A percentile compares a stretch with the other conserved stretches of the same genome.
These are phyloP conservation scores for Penicillium desertorum DNA, from an alignment of 495 filamentous ascomycete genomes.

Conservation along the genomic window DNA sequence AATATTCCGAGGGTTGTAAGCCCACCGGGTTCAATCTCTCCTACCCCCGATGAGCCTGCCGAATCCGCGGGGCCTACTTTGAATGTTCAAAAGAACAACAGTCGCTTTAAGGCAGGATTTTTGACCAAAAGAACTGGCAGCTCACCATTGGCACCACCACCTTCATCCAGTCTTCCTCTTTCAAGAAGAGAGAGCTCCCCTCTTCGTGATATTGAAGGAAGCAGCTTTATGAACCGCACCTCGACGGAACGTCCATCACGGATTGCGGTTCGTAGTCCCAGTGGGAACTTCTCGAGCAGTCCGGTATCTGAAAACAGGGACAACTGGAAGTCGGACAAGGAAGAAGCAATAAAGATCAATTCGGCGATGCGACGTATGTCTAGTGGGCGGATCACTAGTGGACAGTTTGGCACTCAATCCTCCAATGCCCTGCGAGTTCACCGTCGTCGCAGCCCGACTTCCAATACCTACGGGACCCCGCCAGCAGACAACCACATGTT, in stretches of 20 bases:
- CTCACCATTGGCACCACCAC: conserved; percentile 62
- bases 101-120: conserved; percentile 88
- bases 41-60: conserved; percentile 22
- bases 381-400: conserved; percentile 34
- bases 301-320: conserved; percentile 42
- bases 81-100: conserved; percentile 57
- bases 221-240: conserved; percentile 57
- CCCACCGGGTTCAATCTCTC: conserved; percentile 32
- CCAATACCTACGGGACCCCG: conserved; percentile 52
- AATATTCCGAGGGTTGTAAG: conserved; percentile 42
- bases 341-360: conserved; percentile 60
- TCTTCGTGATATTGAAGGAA: conserved; percentile 62
- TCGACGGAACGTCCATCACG: conserved; percentile 50
- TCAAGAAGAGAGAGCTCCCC: conserved; percentile 65
- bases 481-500: conserved; percentile 62
- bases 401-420: conserved; percentile 30
- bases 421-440: conserved; percentile 45
- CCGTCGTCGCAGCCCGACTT: conserved; percentile 63
- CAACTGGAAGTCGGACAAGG: conserved; percentile 51
- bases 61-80: conserved; percentile 35
- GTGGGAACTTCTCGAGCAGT: conserved; percentile 46
- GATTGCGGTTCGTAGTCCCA: conserved; percentile 49
- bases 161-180: conserved; percentile 57
- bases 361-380: conserved; percentile 62
- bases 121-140: conserved; percentile 70